Evolutionary conservation across 2,329 filamentous ascomycete genomes (phyloP).

Genomic region (Alternaria sp.): DNA sequence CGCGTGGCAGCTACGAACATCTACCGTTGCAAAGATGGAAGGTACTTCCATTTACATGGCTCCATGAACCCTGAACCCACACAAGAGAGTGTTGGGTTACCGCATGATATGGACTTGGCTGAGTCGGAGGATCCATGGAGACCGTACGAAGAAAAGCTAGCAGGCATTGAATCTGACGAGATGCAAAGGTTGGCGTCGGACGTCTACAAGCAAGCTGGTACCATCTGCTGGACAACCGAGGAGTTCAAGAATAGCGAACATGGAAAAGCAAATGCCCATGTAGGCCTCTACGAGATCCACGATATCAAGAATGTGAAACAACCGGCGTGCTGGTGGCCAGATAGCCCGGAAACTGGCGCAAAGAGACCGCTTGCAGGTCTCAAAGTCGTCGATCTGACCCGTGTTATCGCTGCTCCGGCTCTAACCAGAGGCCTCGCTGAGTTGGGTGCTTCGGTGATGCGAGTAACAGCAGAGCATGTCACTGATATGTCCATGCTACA

Average conservation of each 20-base stretch:
- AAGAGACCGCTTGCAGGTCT: conserved; percentile 55
- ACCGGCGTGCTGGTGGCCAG: conserved; percentile 53
- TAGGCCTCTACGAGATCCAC: conserved; percentile 51
- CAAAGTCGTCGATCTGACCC: conserved; percentile 59
- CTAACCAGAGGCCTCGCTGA: conserved; percentile 54
- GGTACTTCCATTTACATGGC: conserved; percentile 58
- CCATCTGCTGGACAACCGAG: conserved; percentile 47
- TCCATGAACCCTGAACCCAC: conserved; percentile 56
- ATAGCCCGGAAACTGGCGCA: conserved; percentile 26
- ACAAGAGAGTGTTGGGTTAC: conserved; percentile 46
- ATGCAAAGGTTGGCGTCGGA: conserved; percentile 49
- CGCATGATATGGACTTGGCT: conserved; percentile 36
- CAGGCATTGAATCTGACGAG: conserved; percentile 40
- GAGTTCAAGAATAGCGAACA: conserved; percentile 51
- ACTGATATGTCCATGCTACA: conserved; percentile 53
- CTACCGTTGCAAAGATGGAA: conserved; percentile 54
- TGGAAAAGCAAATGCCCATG: conserved; percentile 51
- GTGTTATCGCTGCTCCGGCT: conserved; percentile 58
- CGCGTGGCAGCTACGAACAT: conserved; percentile 53
- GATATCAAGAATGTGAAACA: conserved; percentile 36
- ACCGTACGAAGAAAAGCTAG: conserved; percentile 45
- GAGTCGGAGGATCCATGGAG: conserved; percentile 39
- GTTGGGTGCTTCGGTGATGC: conserved; percentile 57
- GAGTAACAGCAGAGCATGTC: conserved; percentile 50
- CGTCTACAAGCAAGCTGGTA: conserved; percentile 50